Base-by-base conservation (phyloP, 108 stramenopile species). In the Chaetoceros muelleri region DNA sequence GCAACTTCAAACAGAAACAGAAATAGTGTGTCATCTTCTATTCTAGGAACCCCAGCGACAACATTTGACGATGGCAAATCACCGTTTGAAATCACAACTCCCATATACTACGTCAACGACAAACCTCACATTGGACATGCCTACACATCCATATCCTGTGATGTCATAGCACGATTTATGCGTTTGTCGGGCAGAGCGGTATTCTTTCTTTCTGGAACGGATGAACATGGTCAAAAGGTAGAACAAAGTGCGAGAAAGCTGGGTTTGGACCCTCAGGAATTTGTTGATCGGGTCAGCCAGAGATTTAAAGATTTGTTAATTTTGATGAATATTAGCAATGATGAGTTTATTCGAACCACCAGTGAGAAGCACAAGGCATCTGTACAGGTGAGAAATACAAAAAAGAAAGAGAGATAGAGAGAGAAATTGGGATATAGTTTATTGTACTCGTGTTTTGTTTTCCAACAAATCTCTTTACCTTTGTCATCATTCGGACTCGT, bases 81-180 rank as follows among this genome's bases (percentile, higher is more conserved):
- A 10, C 90, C 90, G 28, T 96, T 86, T 76, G 86, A 91, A 76
- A 82, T 99, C 49, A 95, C 98, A 34, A 97, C 98, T 2, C 96
- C 98, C 17, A 99, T 99, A 57, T 97, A 95, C 65, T 99, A 99
- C 70, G 95, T 97, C 44, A 99, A 98, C 66, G 97, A 93, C 64
- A 86, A 91, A 67, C 98, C 96, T 21, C 98, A 98, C 75, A 94
- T 99, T 48, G 98, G 98, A 34, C 98, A 99, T 73, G 96, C 96
- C 19, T 99, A 98, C 88, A 97, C 96, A 21, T 85, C 87, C 13
- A 50, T 93, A 22, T 93, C 95, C 31, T 93, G 94, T 64, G 98
- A 99, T 69, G 92, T 95, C 26, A 64, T 97, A 58, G 94, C 96
- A 3, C 76, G 98, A 53, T 99, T 86, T 75, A 83, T 89, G 94